Conservation (phyloP, 495 filamentous ascomycete genomes). For the Emericellopsis terricola region DNA sequence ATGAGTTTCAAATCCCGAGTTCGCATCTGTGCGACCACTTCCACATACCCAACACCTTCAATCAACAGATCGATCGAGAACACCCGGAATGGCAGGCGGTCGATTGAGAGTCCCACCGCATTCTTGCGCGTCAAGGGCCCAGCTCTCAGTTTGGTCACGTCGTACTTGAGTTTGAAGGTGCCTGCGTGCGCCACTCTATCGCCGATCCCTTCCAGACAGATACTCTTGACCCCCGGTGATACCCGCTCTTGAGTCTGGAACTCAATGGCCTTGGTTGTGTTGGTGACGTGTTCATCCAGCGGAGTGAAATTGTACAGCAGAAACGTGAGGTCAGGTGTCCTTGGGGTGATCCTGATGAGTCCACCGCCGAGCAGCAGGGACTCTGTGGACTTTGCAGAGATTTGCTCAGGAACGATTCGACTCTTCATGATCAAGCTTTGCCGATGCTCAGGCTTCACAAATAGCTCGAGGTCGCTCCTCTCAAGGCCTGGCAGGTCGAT, state of each 20-base stretch:
- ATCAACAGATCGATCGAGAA: conserved; percentile 70
- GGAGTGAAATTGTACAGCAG: conserved; percentile 66
- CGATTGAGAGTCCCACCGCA: conserved; percentile 33
- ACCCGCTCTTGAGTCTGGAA: conserved; percentile 38
- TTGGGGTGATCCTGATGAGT: conserved; percentile 73
- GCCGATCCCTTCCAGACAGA: conserved; percentile 38
- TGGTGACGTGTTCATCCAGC: conserved; percentile 52
- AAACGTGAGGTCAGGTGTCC: conserved; percentile 40
- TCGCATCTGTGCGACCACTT: conserved; percentile 67
- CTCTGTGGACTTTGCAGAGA: conserved; percentile 54
- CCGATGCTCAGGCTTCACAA: conserved; percentile 45
- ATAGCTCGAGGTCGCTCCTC: conserved; percentile 47
- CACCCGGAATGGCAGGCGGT: conserved; percentile 57
- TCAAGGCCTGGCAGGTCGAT: conserved; percentile 78
- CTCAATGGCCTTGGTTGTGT: conserved; percentile 56
- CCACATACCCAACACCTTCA: conserved; percentile 85
- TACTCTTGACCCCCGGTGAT: conserved; percentile 33
- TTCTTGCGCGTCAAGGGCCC: conserved; percentile 36
- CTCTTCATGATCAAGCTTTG: conserved; percentile 56
- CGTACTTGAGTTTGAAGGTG: conserved; percentile 52
- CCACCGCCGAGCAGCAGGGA: conserved; percentile 68
- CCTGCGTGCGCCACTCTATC: conserved; percentile 48
- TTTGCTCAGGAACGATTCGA: conserved; percentile 47
- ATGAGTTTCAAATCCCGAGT: conserved; percentile 19
- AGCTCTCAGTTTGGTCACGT: conserved; percentile 57